These are phyloP conservation scores for Alternaria gansuensis DNA, from an alignment of 2,329 filamentous ascomycete species.

Conservation along the genomic window DNA sequence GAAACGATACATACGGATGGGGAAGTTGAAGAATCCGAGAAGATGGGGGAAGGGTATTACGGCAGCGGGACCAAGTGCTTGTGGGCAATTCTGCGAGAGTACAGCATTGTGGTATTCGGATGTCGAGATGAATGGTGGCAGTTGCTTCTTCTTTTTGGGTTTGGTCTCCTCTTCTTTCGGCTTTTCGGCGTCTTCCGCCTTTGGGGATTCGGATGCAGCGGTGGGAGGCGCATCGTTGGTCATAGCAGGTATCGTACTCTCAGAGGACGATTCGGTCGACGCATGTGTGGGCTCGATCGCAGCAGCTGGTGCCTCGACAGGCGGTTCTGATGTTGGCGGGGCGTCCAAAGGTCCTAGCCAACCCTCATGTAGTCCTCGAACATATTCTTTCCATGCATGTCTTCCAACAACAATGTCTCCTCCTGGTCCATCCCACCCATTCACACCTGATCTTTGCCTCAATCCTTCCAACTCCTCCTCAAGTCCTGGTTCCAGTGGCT, in stretches of 20 bases:
- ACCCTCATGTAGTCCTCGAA: slow-evolving; percentile 91
- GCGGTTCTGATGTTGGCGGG: slow-evolving; percentile 53
- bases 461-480: slow-evolving; percentile 69
- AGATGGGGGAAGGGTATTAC: slow-evolving; percentile 85
- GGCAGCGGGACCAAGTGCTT: slow-evolving; percentile 75
- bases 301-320: slow-evolving; percentile 34
- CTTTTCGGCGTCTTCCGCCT: slow-evolving; percentile 40
- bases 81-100: slow-evolving; percentile 72
- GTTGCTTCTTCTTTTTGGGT: slow-evolving; percentile 65
- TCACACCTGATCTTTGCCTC: slow-evolving; percentile 72
- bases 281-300: slow-evolving; percentile 18
- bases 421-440: slow-evolving; percentile 74
- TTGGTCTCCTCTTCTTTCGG: slow-evolving; percentile 55
- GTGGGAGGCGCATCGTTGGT: slow-evolving; percentile 51
- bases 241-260: slow-evolving; percentile 22
- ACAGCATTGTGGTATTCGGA: slow-evolving; percentile 73
- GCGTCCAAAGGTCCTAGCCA: slow-evolving; percentile 87
- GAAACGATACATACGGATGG: slow-evolving; percentile 85
- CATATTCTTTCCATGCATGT: slow-evolving; percentile 97
- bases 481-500: slow-evolving; percentile 59
- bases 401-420: slow-evolving; percentile 91
- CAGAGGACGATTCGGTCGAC: slow-evolving; percentile 24
- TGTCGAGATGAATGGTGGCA: slow-evolving; percentile 75
- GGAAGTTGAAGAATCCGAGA: slow-evolving; percentile 90
- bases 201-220: slow-evolving; percentile 37